Evolutionary conservation across 768 basidiomycete genomes (phyloP).

Genomic region (Psilocybe sp.): DNA sequence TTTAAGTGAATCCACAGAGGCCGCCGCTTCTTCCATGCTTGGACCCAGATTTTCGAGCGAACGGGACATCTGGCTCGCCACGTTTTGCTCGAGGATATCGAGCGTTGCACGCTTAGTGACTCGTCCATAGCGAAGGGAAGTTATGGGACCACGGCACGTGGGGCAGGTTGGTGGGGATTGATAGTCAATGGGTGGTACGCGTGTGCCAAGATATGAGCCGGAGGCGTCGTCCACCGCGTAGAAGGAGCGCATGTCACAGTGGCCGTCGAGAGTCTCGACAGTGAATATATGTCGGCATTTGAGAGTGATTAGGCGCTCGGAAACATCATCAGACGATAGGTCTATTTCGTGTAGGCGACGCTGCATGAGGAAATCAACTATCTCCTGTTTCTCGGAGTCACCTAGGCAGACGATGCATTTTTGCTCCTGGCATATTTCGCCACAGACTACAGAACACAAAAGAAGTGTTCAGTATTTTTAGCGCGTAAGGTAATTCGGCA

Average conservation of each 20-base stretch:
- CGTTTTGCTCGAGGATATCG: conserved; percentile 64
- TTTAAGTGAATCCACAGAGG: background rate
- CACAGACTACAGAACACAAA: conserved; percentile 47
- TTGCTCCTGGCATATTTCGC: conserved; percentile 60
- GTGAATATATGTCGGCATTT: conserved; percentile 68
- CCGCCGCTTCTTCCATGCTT: background rate
- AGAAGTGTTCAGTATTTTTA: no score
- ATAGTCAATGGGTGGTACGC: conserved; percentile 30
- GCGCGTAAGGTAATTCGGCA: background rate
- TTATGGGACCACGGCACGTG: conserved; percentile 57
- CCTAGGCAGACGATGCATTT: conserved; percentile 52
- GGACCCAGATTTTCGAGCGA: conserved; percentile 6
- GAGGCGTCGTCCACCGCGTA: conserved; percentile 39
- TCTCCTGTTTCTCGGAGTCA: conserved; percentile 28
- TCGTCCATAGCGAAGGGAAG: conserved; percentile 58
- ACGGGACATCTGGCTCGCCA: conserved; percentile 48
- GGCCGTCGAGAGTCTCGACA: conserved; percentile 66
- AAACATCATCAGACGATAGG: conserved; percentile 29
- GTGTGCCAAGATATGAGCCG: conserved; percentile 36
- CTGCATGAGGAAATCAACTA: conserved; percentile 59
- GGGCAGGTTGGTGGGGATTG: conserved; percentile 54
- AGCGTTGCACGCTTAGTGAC: conserved; percentile 59
- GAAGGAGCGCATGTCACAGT: conserved; percentile 46
- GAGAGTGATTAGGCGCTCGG: conserved; percentile 57
- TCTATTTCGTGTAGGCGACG: conserved; percentile 48